These are phyloP conservation scores for Hymenotorrendiella dingleyae DNA, from an alignment of 2,329 filamentous ascomycete species.

Conservation along the genomic window DNA sequence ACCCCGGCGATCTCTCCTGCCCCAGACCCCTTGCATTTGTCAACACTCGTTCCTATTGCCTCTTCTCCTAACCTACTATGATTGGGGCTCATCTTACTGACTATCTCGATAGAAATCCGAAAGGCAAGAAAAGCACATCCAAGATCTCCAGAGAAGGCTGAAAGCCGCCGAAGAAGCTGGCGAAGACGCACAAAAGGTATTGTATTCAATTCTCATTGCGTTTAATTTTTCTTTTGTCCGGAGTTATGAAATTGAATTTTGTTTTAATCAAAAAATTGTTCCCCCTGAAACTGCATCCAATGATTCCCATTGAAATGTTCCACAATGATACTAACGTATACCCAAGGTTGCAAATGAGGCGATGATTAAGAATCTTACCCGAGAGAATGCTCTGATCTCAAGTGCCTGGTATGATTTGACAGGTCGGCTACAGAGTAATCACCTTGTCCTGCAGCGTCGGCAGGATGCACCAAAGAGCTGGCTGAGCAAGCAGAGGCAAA, in stretches of 20 bases:
- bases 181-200: conserved; percentile 28
- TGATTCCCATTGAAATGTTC: too few relatives aligned
- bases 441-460: conserved; percentile 69
- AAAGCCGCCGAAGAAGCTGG: conserved; percentile 22
- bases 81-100: too few relatives aligned
- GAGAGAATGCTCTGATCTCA: conserved; percentile 72
- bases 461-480: conserved; percentile 74
- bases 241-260: too few relatives aligned
- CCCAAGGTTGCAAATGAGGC: conserved; percentile 26
- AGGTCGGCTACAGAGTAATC: conserved; percentile 74
- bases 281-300: too few relatives aligned
- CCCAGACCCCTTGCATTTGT: too few relatives aligned
- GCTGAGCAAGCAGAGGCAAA: conserved; percentile 75
- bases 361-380: conserved; percentile 54
- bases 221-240: conserved; percentile 10
- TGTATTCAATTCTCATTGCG: conserved; percentile 19
- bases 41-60: too few relatives aligned
- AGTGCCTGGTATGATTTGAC: conserved; percentile 85
- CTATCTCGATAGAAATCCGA: conserved; percentile 22
- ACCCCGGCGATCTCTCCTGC: too few relatives aligned
- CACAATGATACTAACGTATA: background rate
- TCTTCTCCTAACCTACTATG: too few relatives aligned
- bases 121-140: conserved; percentile 23
- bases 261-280: too few relatives aligned
- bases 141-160: conserved; percentile 26